Evolutionary conservation across 495 filamentous ascomycete species (phyloP), one percentile per base, ranked within the genome.

Genomic region (Pyrenopolyporus hunteri): DNA sequence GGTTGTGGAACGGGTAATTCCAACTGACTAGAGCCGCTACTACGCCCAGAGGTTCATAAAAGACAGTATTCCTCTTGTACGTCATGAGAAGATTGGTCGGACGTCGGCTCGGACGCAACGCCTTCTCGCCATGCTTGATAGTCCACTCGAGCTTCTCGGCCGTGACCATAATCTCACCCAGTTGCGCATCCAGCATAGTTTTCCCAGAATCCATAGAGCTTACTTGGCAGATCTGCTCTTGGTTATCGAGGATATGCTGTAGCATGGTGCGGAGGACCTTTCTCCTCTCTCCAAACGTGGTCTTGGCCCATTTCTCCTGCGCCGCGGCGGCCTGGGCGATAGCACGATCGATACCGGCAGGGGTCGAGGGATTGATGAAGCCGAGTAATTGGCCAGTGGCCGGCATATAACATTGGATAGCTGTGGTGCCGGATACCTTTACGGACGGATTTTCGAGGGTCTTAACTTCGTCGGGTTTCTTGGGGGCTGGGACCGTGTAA

Each of bases 201-300:
- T 99, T 99, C 45, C 94, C 94, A n/a, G 91, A 94, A 76, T 99
- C 94, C 11, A 97, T 80, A 69, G 93, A 97, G 43, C 93, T 92
- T 17, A 89, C 85, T 10, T 83, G 84, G 50, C 89, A 92, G 60
- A 99, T 94, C 26, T 84, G 78, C 47, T 96, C 90, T 72, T 97
- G 92, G 74, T 98, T 89, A 52, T 96, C 89, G 51, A 99, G 83
- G 16, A 98, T 81, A 58, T 84, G 87, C 77, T 89, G 90, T 45
- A 95, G 77, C 62, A 99, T 74, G 16, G 92, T 91, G 42, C 87
- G 85, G 29, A 99, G 78, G 14, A 98, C 89, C 69, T 82, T 87
- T 62, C 91, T 81, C 43, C 94, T 81, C 67, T 96, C 83, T 23
- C 80, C 72, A 70, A 96, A 96, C 0, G 84, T 87, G 0, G 94